Conservation (phyloP, 1,284 basidiomycete species). For the Uromyces viciae-fabae region DNA sequence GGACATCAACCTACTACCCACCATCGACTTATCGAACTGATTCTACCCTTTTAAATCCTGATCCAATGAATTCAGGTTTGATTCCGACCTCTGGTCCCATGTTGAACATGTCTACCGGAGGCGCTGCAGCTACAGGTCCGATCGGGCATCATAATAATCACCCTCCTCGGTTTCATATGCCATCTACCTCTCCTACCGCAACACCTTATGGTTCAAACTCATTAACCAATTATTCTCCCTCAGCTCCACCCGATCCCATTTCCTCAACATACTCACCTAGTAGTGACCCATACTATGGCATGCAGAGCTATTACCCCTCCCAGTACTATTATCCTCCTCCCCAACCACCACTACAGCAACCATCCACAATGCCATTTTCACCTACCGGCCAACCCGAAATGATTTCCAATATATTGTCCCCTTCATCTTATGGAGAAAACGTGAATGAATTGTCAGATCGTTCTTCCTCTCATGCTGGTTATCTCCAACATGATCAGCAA, state of each 20-base stretch:
- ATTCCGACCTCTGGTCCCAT: neutral
- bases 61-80: neutral
- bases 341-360: no score
- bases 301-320: conserved; percentile 5
- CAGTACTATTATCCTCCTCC: neutral
- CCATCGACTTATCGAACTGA: neutral
- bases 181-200: neutral
- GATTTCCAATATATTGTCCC: neutral
- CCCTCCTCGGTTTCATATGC: neutral
- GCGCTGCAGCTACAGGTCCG: neutral
- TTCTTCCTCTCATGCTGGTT: neutral
- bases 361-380: neutral
- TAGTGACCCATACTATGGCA: conserved; percentile 14
- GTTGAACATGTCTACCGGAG: neutral
- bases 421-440: no score
- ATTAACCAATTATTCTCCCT: no score
- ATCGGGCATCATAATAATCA: neutral
- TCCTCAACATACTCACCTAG: neutral
- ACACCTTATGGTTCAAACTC: no score
- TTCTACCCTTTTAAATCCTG: neutral
- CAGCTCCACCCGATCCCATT: neutral
- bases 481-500: neutral
- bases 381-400: neutral
- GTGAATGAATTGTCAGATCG: neutral
- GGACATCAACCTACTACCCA: neutral